Evolutionary conservation across 441 rosid species (phyloP), one percentile per base, ranked within the genome.

Genomic region (Bocquillonia castaneifolia): DNA sequence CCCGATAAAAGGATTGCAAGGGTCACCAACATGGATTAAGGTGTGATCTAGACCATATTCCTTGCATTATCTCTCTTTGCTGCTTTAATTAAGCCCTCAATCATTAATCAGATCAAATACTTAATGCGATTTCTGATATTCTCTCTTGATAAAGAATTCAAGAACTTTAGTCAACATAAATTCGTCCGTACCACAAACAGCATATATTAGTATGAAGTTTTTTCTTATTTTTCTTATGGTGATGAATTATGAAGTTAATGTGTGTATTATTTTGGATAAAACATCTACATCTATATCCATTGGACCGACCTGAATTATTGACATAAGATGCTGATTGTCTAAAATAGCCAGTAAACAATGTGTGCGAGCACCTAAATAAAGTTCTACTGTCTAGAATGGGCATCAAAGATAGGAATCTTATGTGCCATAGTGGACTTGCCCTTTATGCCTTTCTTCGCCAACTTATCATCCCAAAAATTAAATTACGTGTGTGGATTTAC

Each of bases 401-500:
- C 78, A 77, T 79, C 82, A 52, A 73, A 74, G 71, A 67, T 59
- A 65, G 73, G 88, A 84, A 85, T 85, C 74, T 75, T 55, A 63
- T 66, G 66, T 64, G 62, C 73, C 70, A 45, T 78, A 82, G 88
- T 82, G 88, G 92, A 75, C 62, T 62, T 72, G 69, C 74, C 74
- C 79, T 78, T 86, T 85, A 85, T 90, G 69, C 94, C 78, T 88
- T 86, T 58, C 87, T 88, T 86, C 12, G 62, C 63, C 39, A 2
- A 39, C 79, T 72, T 17, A 40, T 40, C 31, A 57, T 55, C 59
- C n/a, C 36, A 5, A 7, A 59, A 40, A 48, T 2, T 9, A 28
- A 40, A 15, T 58, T 17, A 5, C 2, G 0, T 48, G 13, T 20
- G 15, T 12, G 3, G n/a, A n/a, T n/a, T 44, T 22, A 10, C 26